A percentile compares a stretch with the other conserved stretches of the same genome.
These are phyloP conservation scores for Colletotrichum australisinense DNA, from an alignment of 2,329 filamentous ascomycete species.

Conservation along the genomic window DNA sequence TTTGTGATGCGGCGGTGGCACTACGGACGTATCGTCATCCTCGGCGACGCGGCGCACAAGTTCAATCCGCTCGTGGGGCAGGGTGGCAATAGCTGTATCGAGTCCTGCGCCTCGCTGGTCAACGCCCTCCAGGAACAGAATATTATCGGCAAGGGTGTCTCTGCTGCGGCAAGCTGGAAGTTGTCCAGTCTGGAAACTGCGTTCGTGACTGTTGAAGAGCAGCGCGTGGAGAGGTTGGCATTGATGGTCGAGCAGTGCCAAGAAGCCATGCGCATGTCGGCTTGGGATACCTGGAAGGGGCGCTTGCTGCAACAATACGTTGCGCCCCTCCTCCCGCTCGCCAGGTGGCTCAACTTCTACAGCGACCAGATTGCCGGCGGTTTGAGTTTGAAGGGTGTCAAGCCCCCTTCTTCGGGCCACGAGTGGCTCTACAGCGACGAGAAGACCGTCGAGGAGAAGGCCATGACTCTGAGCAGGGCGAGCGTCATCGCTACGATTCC, in stretches of 20 bases:
- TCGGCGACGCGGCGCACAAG: constrained; percentile 50
- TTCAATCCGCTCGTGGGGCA: constrained; percentile 44
- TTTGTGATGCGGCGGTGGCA: constrained; percentile 42
- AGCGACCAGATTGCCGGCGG: constrained; percentile 16
- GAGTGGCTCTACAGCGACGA: constrained; percentile 28
- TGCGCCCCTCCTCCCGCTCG: constrained; percentile 3
- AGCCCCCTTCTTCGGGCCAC: not conserved
- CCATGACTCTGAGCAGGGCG: not conserved
- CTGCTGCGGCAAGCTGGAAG: not conserved
- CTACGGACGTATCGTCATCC: constrained; percentile 43
- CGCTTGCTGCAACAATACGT: constrained; percentile 21
- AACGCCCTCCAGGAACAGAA: constrained; percentile 36
- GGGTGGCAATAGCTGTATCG: constrained; percentile 44
- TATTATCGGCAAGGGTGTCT: not conserved
- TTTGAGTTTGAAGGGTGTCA: not conserved
- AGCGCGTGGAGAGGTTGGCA: constrained; percentile 11
- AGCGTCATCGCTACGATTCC: not conserved
- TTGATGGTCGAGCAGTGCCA: constrained; percentile 27
- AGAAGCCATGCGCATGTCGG: constrained; percentile 25
- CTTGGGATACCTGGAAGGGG: constrained; percentile 16
- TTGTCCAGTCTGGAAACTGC: not conserved
- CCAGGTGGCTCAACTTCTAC: constrained; percentile 22
- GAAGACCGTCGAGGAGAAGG: constrained; percentile 6
- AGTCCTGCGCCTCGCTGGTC: constrained; percentile 40
- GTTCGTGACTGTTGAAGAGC: constrained; percentile 10